A percentile compares a stretch with the other conserved stretches of the same genome.
Conservation (phyloP, 192 early-diverging fungal species). For the Linnemannia exigua region DNA sequence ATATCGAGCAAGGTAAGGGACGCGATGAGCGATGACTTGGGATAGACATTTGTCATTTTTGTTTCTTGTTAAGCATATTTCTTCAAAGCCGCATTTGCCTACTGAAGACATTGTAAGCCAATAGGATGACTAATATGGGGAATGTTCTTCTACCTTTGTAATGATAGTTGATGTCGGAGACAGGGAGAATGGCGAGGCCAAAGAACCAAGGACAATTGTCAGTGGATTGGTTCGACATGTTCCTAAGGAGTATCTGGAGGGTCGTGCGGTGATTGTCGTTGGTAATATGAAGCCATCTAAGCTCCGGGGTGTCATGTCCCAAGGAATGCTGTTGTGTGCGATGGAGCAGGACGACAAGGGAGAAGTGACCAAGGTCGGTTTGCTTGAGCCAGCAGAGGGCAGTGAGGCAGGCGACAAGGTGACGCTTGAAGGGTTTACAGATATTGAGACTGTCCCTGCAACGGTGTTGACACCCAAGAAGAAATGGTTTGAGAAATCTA, state of each 20-base stretch:
- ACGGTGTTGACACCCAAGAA: constrained; percentile 47
- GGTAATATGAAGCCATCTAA: constrained; percentile 76
- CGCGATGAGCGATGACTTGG: neutral
- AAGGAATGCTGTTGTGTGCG: constrained; percentile 77
- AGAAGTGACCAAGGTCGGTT: constrained; percentile 61
- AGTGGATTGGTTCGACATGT: constrained; percentile 72
- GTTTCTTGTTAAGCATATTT: neutral
- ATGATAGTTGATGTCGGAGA: constrained; percentile 68
- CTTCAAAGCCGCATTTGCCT: no score
- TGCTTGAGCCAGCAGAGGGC: constrained; percentile 66
- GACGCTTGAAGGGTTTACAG: constrained; percentile 58
- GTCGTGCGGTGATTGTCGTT: constrained; percentile 68
- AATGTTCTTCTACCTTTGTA: neutral
- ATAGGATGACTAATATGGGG: constrained; percentile 26
- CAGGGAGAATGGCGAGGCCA: constrained; percentile 48
- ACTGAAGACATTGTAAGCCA: neutral
- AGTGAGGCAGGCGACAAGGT: constrained; percentile 69
- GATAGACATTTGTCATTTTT: constrained; percentile 26
- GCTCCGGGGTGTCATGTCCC: constrained; percentile 72
- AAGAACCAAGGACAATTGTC: constrained; percentile 73
- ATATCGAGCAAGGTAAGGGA: constrained; percentile 60
- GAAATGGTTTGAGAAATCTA: constrained; percentile 56
- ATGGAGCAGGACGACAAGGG: constrained; percentile 57
- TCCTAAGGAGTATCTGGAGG: constrained; percentile 62
- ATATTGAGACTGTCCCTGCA: constrained; percentile 35